Evolutionary conservation across 83 land plant genomes (phyloP).

Genomic region (Isoetes engelmannii): DNA sequence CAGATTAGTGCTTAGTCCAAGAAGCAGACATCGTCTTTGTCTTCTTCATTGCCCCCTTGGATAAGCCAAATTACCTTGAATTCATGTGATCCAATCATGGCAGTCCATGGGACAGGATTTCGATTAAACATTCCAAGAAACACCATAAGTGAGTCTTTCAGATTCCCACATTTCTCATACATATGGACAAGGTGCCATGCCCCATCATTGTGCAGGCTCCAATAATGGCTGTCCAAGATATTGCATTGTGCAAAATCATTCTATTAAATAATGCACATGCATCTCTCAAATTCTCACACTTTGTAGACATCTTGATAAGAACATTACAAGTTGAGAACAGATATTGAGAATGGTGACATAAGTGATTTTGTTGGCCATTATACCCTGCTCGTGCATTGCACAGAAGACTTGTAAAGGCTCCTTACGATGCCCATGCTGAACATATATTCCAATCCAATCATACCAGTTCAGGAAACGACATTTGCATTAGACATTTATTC

Average conservation of each 20-base stretch:
- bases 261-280: too few relatives aligned
- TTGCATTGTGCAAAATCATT: background rate
- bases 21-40: background rate
- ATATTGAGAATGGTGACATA: too few relatives aligned
- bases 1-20: background rate
- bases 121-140: background rate
- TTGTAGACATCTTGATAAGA: too few relatives aligned
- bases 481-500: too few relatives aligned
- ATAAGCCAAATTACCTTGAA: background rate
- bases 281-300: too few relatives aligned
- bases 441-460: too few relatives aligned
- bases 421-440: too few relatives aligned
- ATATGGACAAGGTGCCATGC: background rate
- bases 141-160: background rate
- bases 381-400: too few relatives aligned
- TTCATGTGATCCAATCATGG: conserved; percentile 2
- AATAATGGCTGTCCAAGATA: background rate
- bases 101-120: background rate
- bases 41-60: background rate
- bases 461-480: too few relatives aligned
- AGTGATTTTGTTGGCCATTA: too few relatives aligned
- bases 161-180: conserved; percentile 7
- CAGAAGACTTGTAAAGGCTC: too few relatives aligned
- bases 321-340: too few relatives aligned
- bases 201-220: background rate